Percentiles rank a stretch among this genome's conserved stretches.
Evolutionary conservation across 768 basidiomycete species (phyloP).

Genomic region (Collybia sp.): DNA sequence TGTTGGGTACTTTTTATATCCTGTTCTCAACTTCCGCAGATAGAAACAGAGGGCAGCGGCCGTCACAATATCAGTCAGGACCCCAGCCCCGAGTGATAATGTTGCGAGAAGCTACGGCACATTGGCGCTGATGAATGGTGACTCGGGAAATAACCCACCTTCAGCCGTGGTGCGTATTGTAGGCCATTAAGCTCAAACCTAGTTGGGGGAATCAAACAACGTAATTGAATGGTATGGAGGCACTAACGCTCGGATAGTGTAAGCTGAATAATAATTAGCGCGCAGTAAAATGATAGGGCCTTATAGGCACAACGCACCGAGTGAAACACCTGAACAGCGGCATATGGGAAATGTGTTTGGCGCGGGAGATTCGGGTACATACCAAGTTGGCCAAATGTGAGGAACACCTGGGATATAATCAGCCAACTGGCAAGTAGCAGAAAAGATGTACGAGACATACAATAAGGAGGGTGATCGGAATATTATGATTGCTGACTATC

Average conservation of each 20-base stretch:
- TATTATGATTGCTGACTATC: slow-evolving; percentile 51
- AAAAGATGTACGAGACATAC: slow-evolving; percentile 25
- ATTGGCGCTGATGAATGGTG: background rate
- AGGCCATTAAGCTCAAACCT: slow-evolving; percentile 33
- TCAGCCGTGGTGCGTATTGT: slow-evolving; percentile 26
- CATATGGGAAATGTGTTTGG: background rate
- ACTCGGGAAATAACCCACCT: slow-evolving; percentile 22
- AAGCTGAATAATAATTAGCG: slow-evolving; percentile 25
- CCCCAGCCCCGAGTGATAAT: slow-evolving; percentile 43
- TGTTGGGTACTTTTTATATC: slow-evolving; percentile 28
- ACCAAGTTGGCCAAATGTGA: slow-evolving; percentile 43
- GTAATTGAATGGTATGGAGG: background rate
- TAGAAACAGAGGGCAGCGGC: slow-evolving; percentile 50
- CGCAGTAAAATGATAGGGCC: background rate
- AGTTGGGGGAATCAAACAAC: background rate
- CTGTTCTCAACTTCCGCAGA: slow-evolving; percentile 48
- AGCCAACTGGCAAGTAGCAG: background rate
- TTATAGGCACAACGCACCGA: slow-evolving; percentile 24
- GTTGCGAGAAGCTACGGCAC: slow-evolving; percentile 37
- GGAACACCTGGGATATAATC: slow-evolving; percentile 24
- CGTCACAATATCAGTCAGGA: slow-evolving; percentile 45
- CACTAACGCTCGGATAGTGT: slow-evolving; percentile 38
- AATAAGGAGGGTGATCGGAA: slow-evolving; percentile 37
- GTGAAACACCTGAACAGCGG: slow-evolving; percentile 23
- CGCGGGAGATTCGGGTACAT: slow-evolving; percentile 7